These are phyloP conservation scores for Volvariella volvacea DNA, from an alignment of 1,284 basidiomycete species.

Conservation along the genomic window DNA sequence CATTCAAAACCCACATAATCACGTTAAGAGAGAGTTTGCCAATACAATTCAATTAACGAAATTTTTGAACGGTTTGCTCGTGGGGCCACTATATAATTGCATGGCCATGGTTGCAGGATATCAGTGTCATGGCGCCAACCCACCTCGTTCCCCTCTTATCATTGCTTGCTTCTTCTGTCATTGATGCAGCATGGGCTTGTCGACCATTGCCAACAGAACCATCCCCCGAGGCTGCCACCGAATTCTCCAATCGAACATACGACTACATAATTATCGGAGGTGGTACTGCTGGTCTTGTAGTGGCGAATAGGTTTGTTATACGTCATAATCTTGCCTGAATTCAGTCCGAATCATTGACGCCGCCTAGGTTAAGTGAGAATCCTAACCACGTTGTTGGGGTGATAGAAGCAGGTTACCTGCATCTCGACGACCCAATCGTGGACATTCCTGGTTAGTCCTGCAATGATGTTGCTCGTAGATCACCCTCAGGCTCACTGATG, in stretches of 20 bases:
- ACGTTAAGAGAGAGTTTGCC: too few relatives aligned
- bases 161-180: not conserved
- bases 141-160: too few relatives aligned
- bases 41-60: too few relatives aligned
- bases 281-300: constrained; percentile 10
- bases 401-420: not conserved
- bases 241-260: constrained; percentile 1
- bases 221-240: not conserved
- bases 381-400: not conserved
- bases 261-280: constrained; percentile 13
- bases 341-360: not conserved
- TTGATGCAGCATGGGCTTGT: not conserved
- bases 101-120: too few relatives aligned
- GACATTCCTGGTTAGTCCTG: not conserved
- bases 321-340: not conserved
- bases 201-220: not conserved
- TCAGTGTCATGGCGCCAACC: too few relatives aligned
- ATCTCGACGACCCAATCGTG: not conserved
- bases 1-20: too few relatives aligned
- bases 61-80: too few relatives aligned
- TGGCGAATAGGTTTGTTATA: constrained; percentile 6
- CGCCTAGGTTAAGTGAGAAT: not conserved
- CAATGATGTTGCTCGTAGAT: not conserved
- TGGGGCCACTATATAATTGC: too few relatives aligned
- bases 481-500: not conserved